phyloP scores from a whole-genome alignment of 2,329 filamentous ascomycete genomes.

The Periconia sp. region DNA sequence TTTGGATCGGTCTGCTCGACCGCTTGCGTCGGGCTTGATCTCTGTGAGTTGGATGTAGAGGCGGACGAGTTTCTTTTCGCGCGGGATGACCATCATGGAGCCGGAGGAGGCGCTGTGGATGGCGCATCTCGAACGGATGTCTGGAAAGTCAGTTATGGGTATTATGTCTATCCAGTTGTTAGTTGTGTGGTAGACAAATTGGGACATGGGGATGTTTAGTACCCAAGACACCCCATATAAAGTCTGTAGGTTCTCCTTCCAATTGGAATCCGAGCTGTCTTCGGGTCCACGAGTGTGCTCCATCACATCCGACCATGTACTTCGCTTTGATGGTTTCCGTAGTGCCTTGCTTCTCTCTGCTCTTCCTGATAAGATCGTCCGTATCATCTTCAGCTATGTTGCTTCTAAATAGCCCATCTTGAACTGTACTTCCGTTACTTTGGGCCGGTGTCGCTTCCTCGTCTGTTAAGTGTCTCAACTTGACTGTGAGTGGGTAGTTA shows the following conservation, averaged over 20 bases:
- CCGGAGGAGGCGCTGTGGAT: constrained; percentile 60
- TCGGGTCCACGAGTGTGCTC: constrained; percentile 67
- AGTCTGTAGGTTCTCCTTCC: constrained; percentile 58
- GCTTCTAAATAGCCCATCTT: constrained; percentile 62
- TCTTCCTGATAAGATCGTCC: constrained; percentile 52
- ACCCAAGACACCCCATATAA: constrained; percentile 56
- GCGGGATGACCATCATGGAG: constrained; percentile 65
- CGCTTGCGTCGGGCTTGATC: constrained; percentile 47
- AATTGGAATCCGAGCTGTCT: constrained; percentile 59
- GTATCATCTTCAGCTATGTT: constrained; percentile 61
- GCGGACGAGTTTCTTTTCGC: constrained; percentile 64
- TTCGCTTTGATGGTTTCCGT: constrained; percentile 56
- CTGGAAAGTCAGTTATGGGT: constrained; percentile 60
- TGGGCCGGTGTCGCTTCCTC: constrained; percentile 59
- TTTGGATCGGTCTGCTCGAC: constrained; percentile 59
- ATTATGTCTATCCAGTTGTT: constrained; percentile 49
- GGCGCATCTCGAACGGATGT: constrained; percentile 61
- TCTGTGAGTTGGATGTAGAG: constrained; percentile 65
- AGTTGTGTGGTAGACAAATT: neutral
- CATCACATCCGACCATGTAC: constrained; percentile 70
- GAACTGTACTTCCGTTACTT: constrained; percentile 35
- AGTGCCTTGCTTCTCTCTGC: constrained; percentile 36
- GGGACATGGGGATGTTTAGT: neutral
- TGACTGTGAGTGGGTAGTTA: constrained; percentile 63
- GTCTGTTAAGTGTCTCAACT: constrained; percentile 59